Evolutionary conservation across 495 filamentous ascomycete genomes (phyloP), one percentile per base, ranked within the genome.

Genomic region (Hypoxylon fuscum): DNA sequence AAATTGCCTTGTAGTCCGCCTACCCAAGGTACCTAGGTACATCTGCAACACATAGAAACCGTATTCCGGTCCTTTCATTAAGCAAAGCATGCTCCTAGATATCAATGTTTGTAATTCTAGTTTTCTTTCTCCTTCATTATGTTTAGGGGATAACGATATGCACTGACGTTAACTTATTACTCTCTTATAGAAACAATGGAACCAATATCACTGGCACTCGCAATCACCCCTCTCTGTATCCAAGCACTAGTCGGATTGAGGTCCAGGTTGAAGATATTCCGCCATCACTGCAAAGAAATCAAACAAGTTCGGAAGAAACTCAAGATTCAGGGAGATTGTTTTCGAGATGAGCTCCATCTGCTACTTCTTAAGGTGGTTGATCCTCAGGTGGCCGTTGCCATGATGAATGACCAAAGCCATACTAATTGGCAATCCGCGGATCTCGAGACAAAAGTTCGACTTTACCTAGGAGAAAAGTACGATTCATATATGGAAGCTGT

Each of bases 341-440:
- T 68, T 27, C 60, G 59, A 32, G 57, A 62, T 14, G 66, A 68
- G 17, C 18, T 64, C 5, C 32, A 56, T 25, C 42, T 57, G 5
- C 14, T 64, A 3, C 52, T 68, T n/a, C 40, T 49, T 3, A 21
- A 64, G 7, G 47, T 64, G 12, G 10, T 64, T 6, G 45, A 64
- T 14, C 27, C 49, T 31, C 14, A 50, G 5, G 5, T 18, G 4
- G 48, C 43, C 31, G n/a, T 20, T 6, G 31, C 27, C 2, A 68
- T 68, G 61, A 56, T 64, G 10, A 29, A 45, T 1, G 27, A 59
- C 35, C 12, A 18, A 7, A 14, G 21, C 1, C 64, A 67, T 40
- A 7, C 23, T 0, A 20, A 55, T 12, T 67, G 57, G 64, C 40
- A 44, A 18, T 17, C 34, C 12, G 11, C 15, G 5, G 27, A 49